These are phyloP conservation scores for Ambispora gerdemannii DNA, from an alignment of 192 early-diverging fungal genomes.

Conservation along the genomic window DNA sequence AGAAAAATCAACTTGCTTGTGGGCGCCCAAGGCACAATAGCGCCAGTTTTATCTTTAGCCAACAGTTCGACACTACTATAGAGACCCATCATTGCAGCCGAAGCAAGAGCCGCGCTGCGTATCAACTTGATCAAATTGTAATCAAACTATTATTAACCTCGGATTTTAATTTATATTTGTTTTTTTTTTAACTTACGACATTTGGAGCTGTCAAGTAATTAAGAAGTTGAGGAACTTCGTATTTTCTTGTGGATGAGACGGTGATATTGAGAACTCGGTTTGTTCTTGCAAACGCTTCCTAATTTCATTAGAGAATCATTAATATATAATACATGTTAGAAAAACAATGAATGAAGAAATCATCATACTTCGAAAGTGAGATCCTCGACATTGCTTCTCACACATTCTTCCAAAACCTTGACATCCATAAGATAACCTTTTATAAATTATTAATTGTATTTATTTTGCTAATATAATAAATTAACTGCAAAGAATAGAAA, in stretches of 20 bases:
- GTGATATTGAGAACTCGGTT: conserved; percentile 76
- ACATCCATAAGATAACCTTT: conserved; percentile 71
- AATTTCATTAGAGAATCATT: neutral
- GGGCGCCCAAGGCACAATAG: conserved; percentile 64
- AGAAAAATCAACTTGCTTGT: too few relatives aligned
- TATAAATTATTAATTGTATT: neutral
- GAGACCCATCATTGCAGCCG: conserved; percentile 67
- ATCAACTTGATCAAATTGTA: conserved; percentile 50
- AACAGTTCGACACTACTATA: conserved; percentile 64
- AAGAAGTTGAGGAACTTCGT: conserved; percentile 69
- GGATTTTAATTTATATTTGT: neutral
- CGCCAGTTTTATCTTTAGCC: conserved; percentile 68
- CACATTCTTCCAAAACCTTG: conserved; percentile 71
- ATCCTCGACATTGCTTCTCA: conserved; percentile 68
- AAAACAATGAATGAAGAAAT: neutral
- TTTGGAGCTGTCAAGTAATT: conserved; percentile 79
- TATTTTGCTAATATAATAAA: neutral
- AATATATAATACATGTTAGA: too few relatives aligned
- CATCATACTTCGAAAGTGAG: conserved; percentile 57
- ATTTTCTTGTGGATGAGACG: conserved; percentile 66
- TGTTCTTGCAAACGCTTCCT: conserved; percentile 68
- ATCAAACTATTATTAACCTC: neutral
- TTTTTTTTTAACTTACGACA: conserved; percentile 50
- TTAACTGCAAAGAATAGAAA: neutral
- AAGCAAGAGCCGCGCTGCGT: conserved; percentile 72